These are phyloP conservation scores for Phanerochaete sordida DNA, from an alignment of 768 basidiomycete species.

Conservation along the genomic window DNA sequence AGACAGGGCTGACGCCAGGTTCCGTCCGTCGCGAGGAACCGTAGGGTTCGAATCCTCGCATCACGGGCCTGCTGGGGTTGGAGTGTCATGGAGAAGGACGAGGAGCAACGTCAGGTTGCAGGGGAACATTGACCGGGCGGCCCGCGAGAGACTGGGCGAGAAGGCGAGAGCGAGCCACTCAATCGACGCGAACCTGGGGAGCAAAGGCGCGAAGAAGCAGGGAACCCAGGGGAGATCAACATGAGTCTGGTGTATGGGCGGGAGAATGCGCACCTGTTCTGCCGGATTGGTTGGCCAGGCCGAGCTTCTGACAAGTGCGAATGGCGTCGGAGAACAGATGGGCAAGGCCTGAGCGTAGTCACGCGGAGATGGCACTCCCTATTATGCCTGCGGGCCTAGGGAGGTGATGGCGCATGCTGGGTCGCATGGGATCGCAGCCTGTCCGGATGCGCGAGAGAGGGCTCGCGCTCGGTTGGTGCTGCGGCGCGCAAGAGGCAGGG, in stretches of 20 bases:
- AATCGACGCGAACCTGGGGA: neutral
- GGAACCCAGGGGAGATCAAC: neutral
- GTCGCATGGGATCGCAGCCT: neutral
- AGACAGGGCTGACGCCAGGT: constrained; percentile 5
- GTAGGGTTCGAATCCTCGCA: neutral
- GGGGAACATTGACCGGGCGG: neutral
- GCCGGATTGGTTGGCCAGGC: neutral
- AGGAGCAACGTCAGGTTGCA: neutral
- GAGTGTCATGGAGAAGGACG: neutral
- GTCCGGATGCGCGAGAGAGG: neutral
- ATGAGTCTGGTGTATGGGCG: neutral
- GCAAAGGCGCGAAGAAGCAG: neutral
- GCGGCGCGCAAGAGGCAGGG: neutral
- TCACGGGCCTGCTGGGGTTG: neutral
- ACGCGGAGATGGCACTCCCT: neutral
- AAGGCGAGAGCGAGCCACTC: neutral
- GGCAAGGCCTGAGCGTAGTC: neutral
- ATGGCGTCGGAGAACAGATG: constrained; percentile 1
- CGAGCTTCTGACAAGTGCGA: neutral
- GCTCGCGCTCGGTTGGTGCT: neutral
- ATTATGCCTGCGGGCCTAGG: constrained; percentile 7
- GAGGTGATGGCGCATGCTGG: constrained; percentile 5
- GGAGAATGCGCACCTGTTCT: neutral
- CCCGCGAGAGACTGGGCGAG: neutral
- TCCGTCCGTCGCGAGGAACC: neutral